These are phyloP conservation scores for Mycena alexandri DNA, from an alignment of 768 basidiomycete species.

Conservation along the genomic window DNA sequence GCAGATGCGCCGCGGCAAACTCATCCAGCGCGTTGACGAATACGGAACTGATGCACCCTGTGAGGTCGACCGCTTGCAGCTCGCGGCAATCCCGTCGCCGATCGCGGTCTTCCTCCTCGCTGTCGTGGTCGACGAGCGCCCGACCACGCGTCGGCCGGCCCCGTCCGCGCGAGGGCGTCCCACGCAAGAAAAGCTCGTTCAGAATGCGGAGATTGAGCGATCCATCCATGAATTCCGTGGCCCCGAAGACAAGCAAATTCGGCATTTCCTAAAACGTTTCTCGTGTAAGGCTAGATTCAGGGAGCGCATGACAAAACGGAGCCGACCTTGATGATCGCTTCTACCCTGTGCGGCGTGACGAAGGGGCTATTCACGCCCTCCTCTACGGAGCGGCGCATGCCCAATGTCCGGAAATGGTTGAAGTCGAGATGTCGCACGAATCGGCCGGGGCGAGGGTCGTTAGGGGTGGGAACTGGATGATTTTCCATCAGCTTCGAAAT, in stretches of 20 bases:
- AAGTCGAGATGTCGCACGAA: constrained; percentile 92
- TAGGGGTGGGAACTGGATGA: constrained; percentile 70
- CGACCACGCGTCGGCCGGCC: constrained; percentile 79
- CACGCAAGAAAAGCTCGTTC: constrained; percentile 91
- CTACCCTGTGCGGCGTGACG: constrained; percentile 90
- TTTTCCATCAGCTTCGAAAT: constrained; percentile 20
- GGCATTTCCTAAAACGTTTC: constrained; percentile 79
- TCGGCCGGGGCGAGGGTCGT: constrained; percentile 81
- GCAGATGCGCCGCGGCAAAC: constrained; percentile 79
- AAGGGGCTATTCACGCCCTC: constrained; percentile 92
- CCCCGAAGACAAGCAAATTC: constrained; percentile 89
- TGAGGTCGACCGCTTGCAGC: constrained; percentile 91
- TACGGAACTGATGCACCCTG: constrained; percentile 93
- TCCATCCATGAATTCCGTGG: constrained; percentile 98
- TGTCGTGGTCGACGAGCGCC: constrained; percentile 65
- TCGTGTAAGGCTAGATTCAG: constrained; percentile 30
- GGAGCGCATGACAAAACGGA: constrained; percentile 18
- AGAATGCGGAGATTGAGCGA: constrained; percentile 88
- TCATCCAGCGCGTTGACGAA: constrained; percentile 90
- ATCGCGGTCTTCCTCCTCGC: constrained; percentile 83
- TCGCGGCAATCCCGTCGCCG: constrained; percentile 80
- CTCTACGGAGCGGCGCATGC: constrained; percentile 92
- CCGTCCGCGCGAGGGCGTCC: constrained; percentile 75
- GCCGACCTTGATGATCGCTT: constrained; percentile 80
- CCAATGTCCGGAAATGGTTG: constrained; percentile 97